These are phyloP conservation scores for Urtica urens DNA, from an alignment of 306 rosid genomes.

Conservation along the genomic window DNA sequence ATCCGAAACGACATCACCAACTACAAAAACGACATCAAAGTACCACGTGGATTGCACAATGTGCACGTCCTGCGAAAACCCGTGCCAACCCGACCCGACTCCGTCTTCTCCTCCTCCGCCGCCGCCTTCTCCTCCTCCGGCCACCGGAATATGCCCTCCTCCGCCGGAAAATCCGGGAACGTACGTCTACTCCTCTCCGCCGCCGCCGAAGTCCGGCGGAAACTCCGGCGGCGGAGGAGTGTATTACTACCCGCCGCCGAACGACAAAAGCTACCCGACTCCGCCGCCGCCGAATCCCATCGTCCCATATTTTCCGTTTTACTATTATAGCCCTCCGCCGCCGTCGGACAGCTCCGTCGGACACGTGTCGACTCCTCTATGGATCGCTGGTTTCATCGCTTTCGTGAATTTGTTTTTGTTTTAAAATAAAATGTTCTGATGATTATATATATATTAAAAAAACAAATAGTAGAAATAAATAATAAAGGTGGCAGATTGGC, in stretches of 20 bases:
- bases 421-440: conserved; percentile 17
- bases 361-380: conserved; percentile 8
- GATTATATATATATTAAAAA: background rate
- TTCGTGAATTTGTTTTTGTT: conserved; percentile 19
- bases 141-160: conserved; percentile 41
- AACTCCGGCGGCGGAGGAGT: conserved; percentile 29
- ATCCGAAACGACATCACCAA: conserved; percentile 7
- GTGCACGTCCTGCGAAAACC: conserved; percentile 79
- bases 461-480: background rate
- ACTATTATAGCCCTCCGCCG: conserved; percentile 62
- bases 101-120: conserved; percentile 43
- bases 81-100: conserved; percentile 38
- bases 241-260: conserved; percentile 57
- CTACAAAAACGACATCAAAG: conserved; percentile 25
- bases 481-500: conserved; percentile 45
- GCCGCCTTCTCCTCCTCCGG: conserved; percentile 7
- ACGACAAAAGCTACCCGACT: conserved; percentile 33
- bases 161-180: conserved; percentile 44
- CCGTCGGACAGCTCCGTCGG: conserved; percentile 19
- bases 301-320: conserved; percentile 84
- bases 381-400: conserved; percentile 9
- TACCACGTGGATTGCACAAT: conserved; percentile 86
- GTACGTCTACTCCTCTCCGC: conserved; percentile 59
- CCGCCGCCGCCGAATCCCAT: conserved; percentile 99
- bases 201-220: conserved; percentile 35